These are phyloP conservation scores for Sanchytrium tribonematis DNA, from an alignment of 371 early-diverging fungal species.

Conservation along the genomic window DNA sequence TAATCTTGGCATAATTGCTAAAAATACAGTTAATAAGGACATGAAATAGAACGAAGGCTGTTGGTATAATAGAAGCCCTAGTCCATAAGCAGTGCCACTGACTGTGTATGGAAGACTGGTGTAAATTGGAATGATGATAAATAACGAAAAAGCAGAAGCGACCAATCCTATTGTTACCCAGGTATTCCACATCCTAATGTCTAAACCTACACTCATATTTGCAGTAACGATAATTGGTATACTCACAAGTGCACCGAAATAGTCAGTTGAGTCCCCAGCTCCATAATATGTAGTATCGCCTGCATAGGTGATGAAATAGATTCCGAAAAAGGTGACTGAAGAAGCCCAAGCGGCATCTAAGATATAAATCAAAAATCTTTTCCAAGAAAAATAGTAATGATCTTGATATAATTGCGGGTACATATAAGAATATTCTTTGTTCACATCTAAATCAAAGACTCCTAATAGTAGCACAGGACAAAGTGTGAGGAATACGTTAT, in stretches of 20 bases:
- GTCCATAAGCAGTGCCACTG: not conserved
- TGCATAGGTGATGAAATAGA: not conserved
- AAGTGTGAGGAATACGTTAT: constrained; percentile 43
- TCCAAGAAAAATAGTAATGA: constrained; percentile 41
- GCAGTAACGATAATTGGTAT: constrained; percentile 9
- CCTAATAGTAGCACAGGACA: constrained; percentile 41
- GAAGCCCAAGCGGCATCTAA: constrained; percentile 65
- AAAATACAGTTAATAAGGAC: not conserved
- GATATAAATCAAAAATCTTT: constrained; percentile 52
- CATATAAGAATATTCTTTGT: not conserved
- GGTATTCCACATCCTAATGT: not conserved
- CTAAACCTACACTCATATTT: constrained; percentile 4
- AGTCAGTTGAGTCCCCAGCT: not conserved
- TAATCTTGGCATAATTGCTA: not conserved
- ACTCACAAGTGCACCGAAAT: constrained; percentile 13
- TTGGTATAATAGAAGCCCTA: not conserved
- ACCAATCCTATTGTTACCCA: not conserved
- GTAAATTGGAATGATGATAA: not conserved
- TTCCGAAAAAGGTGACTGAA: constrained; percentile 33
- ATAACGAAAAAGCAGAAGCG: not conserved
- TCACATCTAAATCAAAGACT: constrained; percentile 42
- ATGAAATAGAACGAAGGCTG: not conserved
- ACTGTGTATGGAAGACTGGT: not conserved
- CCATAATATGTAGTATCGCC: not conserved
- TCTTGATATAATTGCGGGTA: constrained; percentile 7